These are phyloP conservation scores for Rickenella mellea DNA, from an alignment of 768 basidiomycete genomes.

Conservation along the genomic window DNA sequence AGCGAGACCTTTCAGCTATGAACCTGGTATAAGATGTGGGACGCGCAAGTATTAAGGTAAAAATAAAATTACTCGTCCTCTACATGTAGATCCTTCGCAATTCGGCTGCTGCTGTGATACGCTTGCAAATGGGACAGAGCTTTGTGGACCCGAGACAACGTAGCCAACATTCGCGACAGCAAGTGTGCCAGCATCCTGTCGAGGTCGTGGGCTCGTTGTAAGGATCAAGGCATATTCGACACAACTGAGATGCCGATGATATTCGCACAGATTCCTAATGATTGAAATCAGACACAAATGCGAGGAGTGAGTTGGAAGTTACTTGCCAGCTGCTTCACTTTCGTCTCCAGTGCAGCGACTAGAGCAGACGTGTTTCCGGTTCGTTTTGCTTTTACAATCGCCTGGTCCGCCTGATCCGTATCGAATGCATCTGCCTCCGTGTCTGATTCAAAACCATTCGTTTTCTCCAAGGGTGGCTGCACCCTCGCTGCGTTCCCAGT, in stretches of 20 bases:
- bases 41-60: not conserved
- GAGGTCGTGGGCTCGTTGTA: slow-evolving; percentile 73
- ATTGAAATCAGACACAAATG: slow-evolving; percentile 1
- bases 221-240: slow-evolving; percentile 73
- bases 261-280: slow-evolving; percentile 33
- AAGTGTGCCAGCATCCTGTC: slow-evolving; percentile 84
- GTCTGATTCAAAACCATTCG: too few relatives aligned
- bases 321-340: slow-evolving; percentile 48
- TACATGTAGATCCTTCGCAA: slow-evolving; percentile 68
- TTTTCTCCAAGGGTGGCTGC: slow-evolving; percentile 28
- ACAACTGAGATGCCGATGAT: slow-evolving; percentile 37
- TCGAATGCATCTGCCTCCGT: too few relatives aligned
- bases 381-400: slow-evolving; percentile 38
- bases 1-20: too few relatives aligned
- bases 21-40: too few relatives aligned
- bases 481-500: slow-evolving; percentile 32
- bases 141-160: slow-evolving; percentile 76
- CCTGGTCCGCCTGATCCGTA: slow-evolving; percentile 35
- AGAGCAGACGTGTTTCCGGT: slow-evolving; percentile 39
- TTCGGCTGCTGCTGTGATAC: slow-evolving; percentile 71
- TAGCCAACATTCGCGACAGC: slow-evolving; percentile 76
- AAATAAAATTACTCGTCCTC: not conserved
- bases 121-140: slow-evolving; percentile 81
- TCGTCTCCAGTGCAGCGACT: slow-evolving; percentile 48
- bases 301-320: not conserved